A percentile compares a stretch with the other conserved stretches of the same genome.
Evolutionary conservation across 176 grass and related monocot genomes (phyloP).

Genomic region (Saccharum officinarum): DNA sequence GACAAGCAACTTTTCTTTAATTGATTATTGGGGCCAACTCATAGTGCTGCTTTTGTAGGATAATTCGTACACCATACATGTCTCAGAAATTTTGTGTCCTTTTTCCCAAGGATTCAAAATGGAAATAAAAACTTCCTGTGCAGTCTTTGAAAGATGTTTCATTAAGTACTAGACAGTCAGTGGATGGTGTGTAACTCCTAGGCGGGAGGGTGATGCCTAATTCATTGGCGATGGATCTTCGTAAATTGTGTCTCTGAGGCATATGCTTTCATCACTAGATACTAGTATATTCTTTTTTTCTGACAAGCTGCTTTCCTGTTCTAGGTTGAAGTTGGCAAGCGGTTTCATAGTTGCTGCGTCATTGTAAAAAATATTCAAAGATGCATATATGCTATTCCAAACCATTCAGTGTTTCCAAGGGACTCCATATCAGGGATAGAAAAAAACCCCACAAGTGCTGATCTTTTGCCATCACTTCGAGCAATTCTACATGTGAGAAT

Average conservation of each 20-base stretch:
- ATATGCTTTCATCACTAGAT: conserved; percentile 14
- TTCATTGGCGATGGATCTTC: too few species aligned
- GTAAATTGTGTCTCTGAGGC: neutral
- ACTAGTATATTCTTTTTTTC: neutral
- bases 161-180: neutral
- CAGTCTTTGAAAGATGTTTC: neutral
- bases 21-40: neutral
- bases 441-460: conserved; percentile 45
- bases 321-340: conserved; percentile 72
- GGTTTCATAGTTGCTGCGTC: conserved; percentile 79
- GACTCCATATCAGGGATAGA: conserved; percentile 49
- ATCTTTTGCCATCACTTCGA: conserved; percentile 56
- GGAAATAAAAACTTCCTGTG: neutral
- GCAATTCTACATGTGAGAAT: conserved; percentile 74
- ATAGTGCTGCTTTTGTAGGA: neutral
- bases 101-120: conserved; percentile 15
- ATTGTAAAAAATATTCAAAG: conserved; percentile 94
- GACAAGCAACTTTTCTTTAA: neutral
- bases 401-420: conserved; percentile 64
- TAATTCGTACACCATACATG: conserved; percentile 1
- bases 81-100: neutral
- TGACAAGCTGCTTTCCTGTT: conserved; percentile 40
- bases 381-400: conserved; percentile 95
- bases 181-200: neutral
- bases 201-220: neutral